Conservation (phyloP, 1,284 basidiomycete genomes). For the Pascua guehoae region DNA sequence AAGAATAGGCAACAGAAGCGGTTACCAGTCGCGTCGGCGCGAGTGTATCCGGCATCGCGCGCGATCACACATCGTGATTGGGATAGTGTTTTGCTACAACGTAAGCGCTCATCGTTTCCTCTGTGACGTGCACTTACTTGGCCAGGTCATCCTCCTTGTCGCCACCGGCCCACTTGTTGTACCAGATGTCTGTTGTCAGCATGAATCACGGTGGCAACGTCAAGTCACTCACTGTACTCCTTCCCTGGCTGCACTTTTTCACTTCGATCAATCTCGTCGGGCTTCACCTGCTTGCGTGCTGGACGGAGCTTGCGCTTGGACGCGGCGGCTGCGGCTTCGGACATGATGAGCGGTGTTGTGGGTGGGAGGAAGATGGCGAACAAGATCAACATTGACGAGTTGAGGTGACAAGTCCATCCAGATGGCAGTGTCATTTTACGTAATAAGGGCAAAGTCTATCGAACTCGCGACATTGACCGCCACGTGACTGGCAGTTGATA, state of each 20-base stretch:
- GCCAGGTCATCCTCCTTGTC: constrained; percentile 91
- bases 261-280: constrained; percentile 82
- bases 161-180: constrained; percentile 97
- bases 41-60: constrained; percentile 84
- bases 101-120: neutral
- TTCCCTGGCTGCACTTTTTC: constrained; percentile 87
- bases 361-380: too few relatives aligned
- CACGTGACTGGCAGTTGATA: too few relatives aligned
- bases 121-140: constrained; percentile 58
- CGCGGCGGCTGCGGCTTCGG: too few relatives aligned
- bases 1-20: constrained; percentile 95
- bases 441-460: too few relatives aligned
- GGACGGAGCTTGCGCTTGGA: constrained; percentile 53
- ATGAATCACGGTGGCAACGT: neutral
- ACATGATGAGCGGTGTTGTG: too few relatives aligned
- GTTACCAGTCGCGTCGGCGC: constrained; percentile 84
- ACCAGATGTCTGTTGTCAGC: constrained; percentile 79
- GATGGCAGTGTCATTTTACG: too few relatives aligned
- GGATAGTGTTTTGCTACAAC: constrained; percentile 74
- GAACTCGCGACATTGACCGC: too few relatives aligned
- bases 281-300: constrained; percentile 82
- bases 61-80: constrained; percentile 75
- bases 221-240: constrained; percentile 72
- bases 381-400: too few relatives aligned
- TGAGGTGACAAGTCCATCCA: too few relatives aligned